Evolutionary conservation across 1,284 basidiomycete genomes (phyloP).

Genomic region (Heliocybe sulcata): DNA sequence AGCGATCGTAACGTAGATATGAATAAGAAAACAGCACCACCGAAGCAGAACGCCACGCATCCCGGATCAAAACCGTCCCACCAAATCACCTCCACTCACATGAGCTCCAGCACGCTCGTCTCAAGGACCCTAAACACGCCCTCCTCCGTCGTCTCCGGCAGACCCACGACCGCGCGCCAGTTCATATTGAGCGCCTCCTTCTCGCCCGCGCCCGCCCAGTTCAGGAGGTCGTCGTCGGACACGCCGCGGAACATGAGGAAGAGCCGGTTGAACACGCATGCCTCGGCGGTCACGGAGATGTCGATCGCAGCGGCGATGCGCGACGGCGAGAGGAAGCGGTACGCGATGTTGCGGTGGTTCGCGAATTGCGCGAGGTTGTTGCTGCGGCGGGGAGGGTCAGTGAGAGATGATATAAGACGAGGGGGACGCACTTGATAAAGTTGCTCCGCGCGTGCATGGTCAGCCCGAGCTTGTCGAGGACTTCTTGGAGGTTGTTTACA

Average conservation of each 20-base stretch:
- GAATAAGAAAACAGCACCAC: conserved; percentile 1
- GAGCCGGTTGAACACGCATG: conserved; percentile 73
- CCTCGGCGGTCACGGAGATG: conserved; percentile 70
- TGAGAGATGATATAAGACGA: conserved; percentile 1
- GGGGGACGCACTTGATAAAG: conserved; percentile 60
- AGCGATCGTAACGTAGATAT: conserved; percentile 1
- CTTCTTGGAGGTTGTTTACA: conserved; percentile 66
- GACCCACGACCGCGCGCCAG: conserved; percentile 71
- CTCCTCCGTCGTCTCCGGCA: conserved; percentile 67
- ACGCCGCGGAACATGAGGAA: conserved; percentile 80
- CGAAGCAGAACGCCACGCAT: conserved; percentile 17
- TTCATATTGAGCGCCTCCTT: conserved; percentile 74
- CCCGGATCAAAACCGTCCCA: not conserved
- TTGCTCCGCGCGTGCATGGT: conserved; percentile 70
- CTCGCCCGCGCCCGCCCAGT: conserved; percentile 72
- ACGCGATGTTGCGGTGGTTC: conserved; percentile 75
- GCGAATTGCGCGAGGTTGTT: conserved; percentile 68
- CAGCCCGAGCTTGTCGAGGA: conserved; percentile 73
- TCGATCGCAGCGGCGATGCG: conserved; percentile 78
- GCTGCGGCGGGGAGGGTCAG: conserved; percentile 25
- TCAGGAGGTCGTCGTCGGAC: conserved; percentile 66
- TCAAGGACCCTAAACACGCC: conserved; percentile 70
- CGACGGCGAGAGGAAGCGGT: conserved; percentile 71
- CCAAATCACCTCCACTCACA: conserved; percentile 23
- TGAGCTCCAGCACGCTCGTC: conserved; percentile 66